Percentiles rank a stretch among this genome's conserved stretches.
These are phyloP conservation scores for Besnoitia besnoiti DNA, from an alignment of 169 alveolate genomes.

Conservation along the genomic window DNA sequence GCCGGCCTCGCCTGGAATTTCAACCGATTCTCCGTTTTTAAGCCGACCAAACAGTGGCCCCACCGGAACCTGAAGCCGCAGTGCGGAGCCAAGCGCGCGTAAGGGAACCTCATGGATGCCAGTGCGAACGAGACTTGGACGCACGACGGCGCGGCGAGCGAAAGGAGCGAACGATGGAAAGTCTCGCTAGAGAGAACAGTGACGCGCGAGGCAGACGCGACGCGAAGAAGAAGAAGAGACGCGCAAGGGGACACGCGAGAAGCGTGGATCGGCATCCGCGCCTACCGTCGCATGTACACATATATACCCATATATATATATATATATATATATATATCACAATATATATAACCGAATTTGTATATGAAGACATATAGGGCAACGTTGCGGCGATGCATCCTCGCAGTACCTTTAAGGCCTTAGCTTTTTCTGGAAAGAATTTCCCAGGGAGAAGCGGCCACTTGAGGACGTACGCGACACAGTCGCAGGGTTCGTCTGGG, in stretches of 20 bases:
- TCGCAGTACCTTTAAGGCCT: constrained; percentile 73
- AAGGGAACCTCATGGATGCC: not conserved
- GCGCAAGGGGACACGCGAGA: not conserved
- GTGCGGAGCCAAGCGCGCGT: not conserved
- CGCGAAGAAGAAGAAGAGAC: not conserved
- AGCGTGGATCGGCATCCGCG: too few relatives aligned
- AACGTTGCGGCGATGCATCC: too few relatives aligned
- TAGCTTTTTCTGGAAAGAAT: constrained; percentile 81
- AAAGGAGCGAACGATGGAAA: not conserved
- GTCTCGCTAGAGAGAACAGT: not conserved
- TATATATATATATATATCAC: too few relatives aligned
- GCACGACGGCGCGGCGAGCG: not conserved
- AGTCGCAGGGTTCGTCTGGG: constrained; percentile 26
- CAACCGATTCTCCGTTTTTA: constrained; percentile 84
- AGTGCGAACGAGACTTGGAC: not conserved
- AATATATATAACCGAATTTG: too few relatives aligned
- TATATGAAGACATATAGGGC: too few relatives aligned
- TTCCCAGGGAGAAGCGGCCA: constrained; percentile 78
- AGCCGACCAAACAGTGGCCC: constrained; percentile 88
- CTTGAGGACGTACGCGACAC: constrained; percentile 68
- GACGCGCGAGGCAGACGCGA: not conserved
- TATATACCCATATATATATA: not conserved
- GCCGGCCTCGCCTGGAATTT: constrained; percentile 75
- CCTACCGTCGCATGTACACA: too few relatives aligned
- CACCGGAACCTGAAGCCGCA: constrained; percentile 75